These are phyloP conservation scores for Plasmodium falciparum DNA, from an alignment of 169 alveolate genomes.

Conservation along the genomic window DNA sequence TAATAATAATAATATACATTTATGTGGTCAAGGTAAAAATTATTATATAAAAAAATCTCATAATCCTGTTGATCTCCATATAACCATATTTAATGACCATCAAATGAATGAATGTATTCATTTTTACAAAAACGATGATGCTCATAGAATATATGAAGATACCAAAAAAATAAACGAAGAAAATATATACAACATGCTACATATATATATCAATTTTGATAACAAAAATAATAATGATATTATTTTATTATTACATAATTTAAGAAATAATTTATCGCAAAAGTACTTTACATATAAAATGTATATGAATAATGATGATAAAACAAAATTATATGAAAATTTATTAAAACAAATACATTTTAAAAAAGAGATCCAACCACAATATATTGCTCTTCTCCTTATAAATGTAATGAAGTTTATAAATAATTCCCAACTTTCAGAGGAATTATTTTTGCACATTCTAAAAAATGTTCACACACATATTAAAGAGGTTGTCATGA, in stretches of 20 bases:
- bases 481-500: not conserved
- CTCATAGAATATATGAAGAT: not conserved
- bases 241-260: slow-evolving; percentile 15
- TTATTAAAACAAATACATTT: slow-evolving; percentile 17
- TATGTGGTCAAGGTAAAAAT: not conserved
- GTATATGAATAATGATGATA: slow-evolving; percentile 23
- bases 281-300: slow-evolving; percentile 19
- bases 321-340: slow-evolving; percentile 16
- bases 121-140: no score
- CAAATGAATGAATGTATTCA: no score
- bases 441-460: not conserved
- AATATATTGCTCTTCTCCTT: slow-evolving; percentile 19
- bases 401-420: slow-evolving; percentile 18
- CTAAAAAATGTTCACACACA: not conserved
- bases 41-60: not conserved
- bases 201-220: slow-evolving; percentile 15
- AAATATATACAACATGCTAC: slow-evolving; percentile 26
- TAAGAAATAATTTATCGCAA: slow-evolving; percentile 6
- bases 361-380: slow-evolving; percentile 4
- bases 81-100: no score
- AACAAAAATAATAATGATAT: slow-evolving; percentile 26
- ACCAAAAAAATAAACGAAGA: slow-evolving; percentile 22
- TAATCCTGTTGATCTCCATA: no score
- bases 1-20: not conserved
- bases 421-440: slow-evolving; percentile 2